These are phyloP conservation scores for Selaginella moellendorffii DNA, from an alignment of 75 land plant genomes.

Conservation along the genomic window DNA sequence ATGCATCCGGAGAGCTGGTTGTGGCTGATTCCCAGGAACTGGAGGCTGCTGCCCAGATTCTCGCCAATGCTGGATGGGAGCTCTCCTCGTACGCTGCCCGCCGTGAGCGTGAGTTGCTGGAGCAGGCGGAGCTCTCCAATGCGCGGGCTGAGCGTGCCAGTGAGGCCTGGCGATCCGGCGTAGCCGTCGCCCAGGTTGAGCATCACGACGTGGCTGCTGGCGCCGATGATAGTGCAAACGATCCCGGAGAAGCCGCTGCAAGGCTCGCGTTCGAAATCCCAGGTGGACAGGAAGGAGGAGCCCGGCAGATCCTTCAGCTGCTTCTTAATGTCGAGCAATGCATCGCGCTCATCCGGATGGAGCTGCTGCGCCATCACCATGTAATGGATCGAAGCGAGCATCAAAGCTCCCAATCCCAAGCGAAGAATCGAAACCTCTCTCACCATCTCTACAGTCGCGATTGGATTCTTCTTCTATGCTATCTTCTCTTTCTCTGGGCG, in stretches of 20 bases:
- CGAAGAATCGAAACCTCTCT: too few species aligned
- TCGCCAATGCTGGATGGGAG: not conserved
- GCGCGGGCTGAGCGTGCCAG: not conserved
- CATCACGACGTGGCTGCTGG: not conserved
- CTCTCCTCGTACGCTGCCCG: not conserved
- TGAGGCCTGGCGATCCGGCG: not conserved
- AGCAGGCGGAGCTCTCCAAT: not conserved
- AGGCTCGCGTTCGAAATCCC: not conserved
- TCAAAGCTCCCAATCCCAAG: too few species aligned
- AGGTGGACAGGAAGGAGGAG: not conserved
- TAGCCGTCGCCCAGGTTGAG: not conserved
- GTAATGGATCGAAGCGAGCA: too few species aligned
- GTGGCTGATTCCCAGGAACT: conserved; percentile 38
- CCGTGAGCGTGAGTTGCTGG: not conserved
- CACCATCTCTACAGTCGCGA: too few species aligned
- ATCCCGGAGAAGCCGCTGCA: not conserved
- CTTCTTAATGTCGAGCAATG: not conserved
- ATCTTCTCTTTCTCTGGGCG: too few species aligned
- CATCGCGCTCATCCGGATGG: not conserved
- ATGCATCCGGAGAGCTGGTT: conserved; percentile 46
- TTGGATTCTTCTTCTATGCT: too few species aligned
- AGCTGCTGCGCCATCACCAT: not conserved
- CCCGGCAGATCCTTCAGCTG: not conserved
- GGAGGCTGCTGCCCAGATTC: conserved; percentile 23
- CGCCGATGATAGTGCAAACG: not conserved